These are phyloP conservation scores for Colletotrichum lupini DNA, from an alignment of 2,329 filamentous ascomycete species.

Conservation along the genomic window DNA sequence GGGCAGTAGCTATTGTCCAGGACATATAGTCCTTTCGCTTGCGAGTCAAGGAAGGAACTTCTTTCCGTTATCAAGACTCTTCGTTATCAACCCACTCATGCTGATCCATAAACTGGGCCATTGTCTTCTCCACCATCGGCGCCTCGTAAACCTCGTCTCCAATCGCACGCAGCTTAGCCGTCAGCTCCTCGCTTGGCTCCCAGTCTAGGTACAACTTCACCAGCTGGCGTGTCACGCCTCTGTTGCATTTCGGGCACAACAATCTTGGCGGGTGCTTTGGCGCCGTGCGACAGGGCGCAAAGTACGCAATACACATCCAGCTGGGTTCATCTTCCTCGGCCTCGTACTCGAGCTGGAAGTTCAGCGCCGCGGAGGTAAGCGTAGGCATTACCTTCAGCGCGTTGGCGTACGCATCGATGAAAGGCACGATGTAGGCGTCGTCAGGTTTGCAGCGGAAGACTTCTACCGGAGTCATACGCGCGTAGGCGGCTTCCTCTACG, in stretches of 20 bases:
- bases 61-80: neutral
- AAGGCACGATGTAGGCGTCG: neutral
- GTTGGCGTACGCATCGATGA: neutral
- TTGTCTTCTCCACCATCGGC: neutral
- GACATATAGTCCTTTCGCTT: neutral
- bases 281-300: neutral
- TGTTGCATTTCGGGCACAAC: neutral
- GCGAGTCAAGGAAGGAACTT: neutral
- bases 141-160: neutral
- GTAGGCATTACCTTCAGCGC: neutral
- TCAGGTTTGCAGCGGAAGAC: neutral
- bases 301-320: conserved; percentile 4
- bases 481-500: neutral
- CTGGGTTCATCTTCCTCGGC: neutral
- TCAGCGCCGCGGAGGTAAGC: neutral
- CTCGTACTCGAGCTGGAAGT: conserved; percentile 1
- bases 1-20: too few relatives aligned
- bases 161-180: neutral
- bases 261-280: neutral
- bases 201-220: neutral
- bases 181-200: neutral
- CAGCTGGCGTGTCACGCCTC: neutral
- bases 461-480: neutral
- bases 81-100: neutral
- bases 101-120: neutral